Evolutionary conservation across 257 asterid genomes (phyloP).

Genomic region (Echites panduratus): DNA sequence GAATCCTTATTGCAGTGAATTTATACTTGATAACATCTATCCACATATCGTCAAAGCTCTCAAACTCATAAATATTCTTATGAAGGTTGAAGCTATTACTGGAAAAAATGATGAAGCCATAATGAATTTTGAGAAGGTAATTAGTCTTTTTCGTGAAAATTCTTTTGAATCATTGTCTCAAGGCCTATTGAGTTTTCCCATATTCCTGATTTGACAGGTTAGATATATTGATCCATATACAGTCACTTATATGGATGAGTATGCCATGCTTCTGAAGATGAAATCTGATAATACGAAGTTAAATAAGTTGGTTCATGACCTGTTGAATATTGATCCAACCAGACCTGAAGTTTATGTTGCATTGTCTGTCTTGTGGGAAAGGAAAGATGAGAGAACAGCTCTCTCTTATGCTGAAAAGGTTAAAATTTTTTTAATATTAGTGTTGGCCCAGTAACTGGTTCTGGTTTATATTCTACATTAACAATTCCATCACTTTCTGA

Average conservation of each 20-base stretch:
- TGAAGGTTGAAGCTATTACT: conserved; percentile 78
- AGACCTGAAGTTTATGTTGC: conserved; percentile 95
- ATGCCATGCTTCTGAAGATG: conserved; percentile 94
- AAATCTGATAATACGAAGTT: conserved; percentile 71
- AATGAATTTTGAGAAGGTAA: conserved; percentile 81
- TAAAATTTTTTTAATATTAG: conserved; percentile 17
- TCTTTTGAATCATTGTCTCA: conserved; percentile 8
- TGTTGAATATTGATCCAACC: conserved; percentile 72
- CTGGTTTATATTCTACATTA: conserved; percentile 7
- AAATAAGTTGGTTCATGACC: conserved; percentile 79
- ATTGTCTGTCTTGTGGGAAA: conserved; percentile 86
- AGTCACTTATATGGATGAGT: conserved; percentile 93
- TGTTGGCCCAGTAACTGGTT: conserved; percentile 5
- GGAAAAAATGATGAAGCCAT: conserved; percentile 94
- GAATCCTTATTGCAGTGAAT: conserved; percentile 8
- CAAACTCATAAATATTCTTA: neutral
- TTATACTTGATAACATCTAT: neutral
- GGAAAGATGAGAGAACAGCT: conserved; percentile 87
- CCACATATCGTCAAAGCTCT: neutral
- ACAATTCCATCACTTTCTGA: conserved; percentile 17
- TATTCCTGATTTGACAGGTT: conserved; percentile 49
- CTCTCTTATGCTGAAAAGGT: conserved; percentile 90
- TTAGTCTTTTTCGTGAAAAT: conserved; percentile 14
- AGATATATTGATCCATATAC: conserved; percentile 77
- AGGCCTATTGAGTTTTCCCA: neutral